Conservation (phyloP, 192 early-diverging fungal species). For the Lobosporangium transversale region DNA sequence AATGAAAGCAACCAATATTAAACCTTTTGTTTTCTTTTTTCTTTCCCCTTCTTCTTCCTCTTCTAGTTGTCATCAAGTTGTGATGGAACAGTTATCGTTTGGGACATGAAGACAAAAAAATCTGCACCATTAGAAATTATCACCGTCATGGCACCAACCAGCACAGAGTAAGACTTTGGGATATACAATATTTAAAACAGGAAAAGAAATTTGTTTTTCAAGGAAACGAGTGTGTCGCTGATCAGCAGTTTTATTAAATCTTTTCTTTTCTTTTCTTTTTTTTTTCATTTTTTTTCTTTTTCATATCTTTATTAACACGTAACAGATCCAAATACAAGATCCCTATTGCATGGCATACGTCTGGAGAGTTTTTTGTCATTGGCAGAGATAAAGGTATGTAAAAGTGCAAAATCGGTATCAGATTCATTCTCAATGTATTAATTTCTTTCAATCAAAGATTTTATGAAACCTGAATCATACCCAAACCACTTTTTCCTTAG, state of each 20-base stretch:
- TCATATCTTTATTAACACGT: too few relatives aligned
- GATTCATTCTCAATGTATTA: too few relatives aligned
- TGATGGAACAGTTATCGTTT: slow-evolving; percentile 40
- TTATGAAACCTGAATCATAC: too few relatives aligned
- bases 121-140: slow-evolving; percentile 23
- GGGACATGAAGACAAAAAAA: slow-evolving; percentile 27
- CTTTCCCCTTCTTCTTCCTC: background rate
- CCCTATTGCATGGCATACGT: slow-evolving; percentile 41
- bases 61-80: slow-evolving; percentile 45
- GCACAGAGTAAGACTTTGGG: slow-evolving; percentile 25
- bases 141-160: slow-evolving; percentile 10
- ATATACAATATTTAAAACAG: too few relatives aligned
- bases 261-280: background rate
- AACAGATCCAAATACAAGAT: slow-evolving; percentile 14
- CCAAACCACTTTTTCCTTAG: too few relatives aligned
- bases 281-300: background rate
- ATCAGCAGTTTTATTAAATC: background rate
- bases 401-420: too few relatives aligned
- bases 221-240: background rate
- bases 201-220: background rate
- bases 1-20: background rate
- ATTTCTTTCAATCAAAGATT: too few relatives aligned
- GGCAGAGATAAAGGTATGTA: slow-evolving; percentile 44
- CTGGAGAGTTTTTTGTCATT: slow-evolving; percentile 39
- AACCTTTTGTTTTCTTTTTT: background rate